Base-by-base conservation (phyloP, 208 protist genomes). In the Trypanosoma vivax region DNA sequence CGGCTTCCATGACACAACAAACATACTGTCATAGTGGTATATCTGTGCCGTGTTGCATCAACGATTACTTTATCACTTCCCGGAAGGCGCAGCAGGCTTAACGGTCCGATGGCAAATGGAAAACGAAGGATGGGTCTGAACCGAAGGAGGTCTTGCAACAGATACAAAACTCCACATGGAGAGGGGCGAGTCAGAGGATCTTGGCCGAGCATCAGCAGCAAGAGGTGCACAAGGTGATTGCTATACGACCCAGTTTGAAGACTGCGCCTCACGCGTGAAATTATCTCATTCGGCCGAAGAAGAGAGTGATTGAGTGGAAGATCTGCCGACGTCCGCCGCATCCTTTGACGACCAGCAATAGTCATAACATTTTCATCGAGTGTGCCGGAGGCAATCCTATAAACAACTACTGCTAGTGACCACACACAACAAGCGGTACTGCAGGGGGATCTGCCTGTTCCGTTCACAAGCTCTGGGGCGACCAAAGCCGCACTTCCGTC, bases 81-180 rank as follows among this genome's bases (percentile, higher is more conserved):
- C 0, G 60, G 52, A 25, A 91, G 24, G 5, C 65, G 74, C 1
- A 91, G 41, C 5, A 91, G 53, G 41, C 81, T 61, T 45, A 77
- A 79, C 28, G 53, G 42, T 34, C 83, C 83, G 13, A 91, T 18
- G 1, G 73, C 70, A 39, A 91, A 84, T n/a, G 83, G 83, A 25
- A 88, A 91, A 41, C 83, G 79, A 16, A 59, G 25, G 23, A 91
- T 71, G 9, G 79, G 74, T 14, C 64, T 80, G 14, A 52, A 46
- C 2, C 79, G 76, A 46, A 83, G 48, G 43, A 91, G 45, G 18
- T 88, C 83, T 33, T 68, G 59, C 21, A 91, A 41, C 51, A 86
- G 68, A 1, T 40, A 33, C 18, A 81, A 65, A 28, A 85, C 34
- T 1, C 50, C 68, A 38, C 11, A 23, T 27, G 84, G 51, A 9